phyloP scores from a whole-genome alignment of 768 basidiomycete genomes.

The Thelephora aurantiotincta region DNA sequence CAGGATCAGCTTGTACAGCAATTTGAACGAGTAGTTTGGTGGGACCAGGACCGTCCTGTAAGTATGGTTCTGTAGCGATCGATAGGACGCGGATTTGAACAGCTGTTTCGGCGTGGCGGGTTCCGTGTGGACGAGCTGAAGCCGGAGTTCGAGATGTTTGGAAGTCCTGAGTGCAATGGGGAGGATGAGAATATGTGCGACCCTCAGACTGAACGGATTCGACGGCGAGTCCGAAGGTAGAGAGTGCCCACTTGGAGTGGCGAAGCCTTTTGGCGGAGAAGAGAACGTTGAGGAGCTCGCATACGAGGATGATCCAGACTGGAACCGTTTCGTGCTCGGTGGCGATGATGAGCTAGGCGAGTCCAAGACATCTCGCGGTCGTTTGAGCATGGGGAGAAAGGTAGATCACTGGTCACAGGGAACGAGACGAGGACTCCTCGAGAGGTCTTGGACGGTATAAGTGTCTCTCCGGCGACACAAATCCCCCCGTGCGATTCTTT shows the following conservation, averaged over 20 bases:
- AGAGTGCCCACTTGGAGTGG: constrained; percentile 11
- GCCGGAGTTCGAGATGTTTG: constrained; percentile 48
- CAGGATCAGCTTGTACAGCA: constrained; percentile 44
- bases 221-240: constrained; percentile 53
- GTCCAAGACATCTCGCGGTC: constrained; percentile 16
- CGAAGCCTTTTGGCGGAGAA: constrained; percentile 3
- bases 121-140: constrained; percentile 36
- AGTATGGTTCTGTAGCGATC: constrained; percentile 25
- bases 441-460: no score
- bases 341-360: constrained; percentile 16
- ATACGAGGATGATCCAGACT: constrained; percentile 10
- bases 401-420: constrained; percentile 1
- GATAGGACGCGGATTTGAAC: background rate
- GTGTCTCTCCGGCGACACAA: no score
- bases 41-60: constrained; percentile 60
- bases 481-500: no score
- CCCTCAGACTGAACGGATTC: constrained; percentile 51
- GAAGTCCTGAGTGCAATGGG: constrained; percentile 34
- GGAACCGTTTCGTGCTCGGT: constrained; percentile 17
- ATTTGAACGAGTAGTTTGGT: constrained; percentile 52
- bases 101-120: constrained; percentile 6
- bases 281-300: constrained; percentile 15
- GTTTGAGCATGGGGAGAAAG: constrained; percentile 13
- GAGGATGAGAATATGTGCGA: constrained; percentile 18
- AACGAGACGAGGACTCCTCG: background rate